Evolutionary conservation across 2,329 filamentous ascomycete genomes (phyloP).

Genomic region (Coniella lustricola): DNA sequence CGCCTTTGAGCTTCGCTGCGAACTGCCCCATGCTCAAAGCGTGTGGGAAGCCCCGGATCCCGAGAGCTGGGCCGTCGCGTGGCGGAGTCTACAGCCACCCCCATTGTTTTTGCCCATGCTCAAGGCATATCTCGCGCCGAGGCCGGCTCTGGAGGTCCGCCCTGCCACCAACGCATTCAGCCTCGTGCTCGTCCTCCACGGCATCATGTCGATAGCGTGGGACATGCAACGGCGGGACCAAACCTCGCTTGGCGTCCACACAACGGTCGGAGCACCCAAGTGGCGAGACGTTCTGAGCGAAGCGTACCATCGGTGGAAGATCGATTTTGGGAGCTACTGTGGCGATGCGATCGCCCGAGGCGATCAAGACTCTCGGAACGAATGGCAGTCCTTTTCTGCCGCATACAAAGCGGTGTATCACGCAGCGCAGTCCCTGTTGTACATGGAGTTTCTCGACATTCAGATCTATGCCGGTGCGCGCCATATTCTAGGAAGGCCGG

Average conservation of each 20-base stretch:
- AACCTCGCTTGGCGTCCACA: slow-evolving; percentile 44
- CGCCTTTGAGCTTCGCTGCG: slow-evolving; percentile 52
- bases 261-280: slow-evolving; percentile 15
- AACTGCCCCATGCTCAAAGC: slow-evolving; percentile 46
- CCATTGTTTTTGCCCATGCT: slow-evolving; percentile 41
- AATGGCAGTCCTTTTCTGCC: slow-evolving; percentile 40
- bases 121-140: slow-evolving; percentile 48
- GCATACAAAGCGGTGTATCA: slow-evolving; percentile 52
- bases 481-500: slow-evolving; percentile 51
- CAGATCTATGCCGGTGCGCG: slow-evolving; percentile 55
- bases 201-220: slow-evolving; percentile 56
- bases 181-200: slow-evolving; percentile 49
- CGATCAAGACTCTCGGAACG: slow-evolving; percentile 18
- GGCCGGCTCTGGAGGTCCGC: slow-evolving; percentile 26
- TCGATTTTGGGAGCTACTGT: slow-evolving; percentile 48
- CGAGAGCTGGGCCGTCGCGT: slow-evolving; percentile 26
- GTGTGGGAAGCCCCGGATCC: slow-evolving; percentile 52
- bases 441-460: slow-evolving; percentile 53
- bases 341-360: slow-evolving; percentile 21
- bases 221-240: slow-evolving; percentile 57
- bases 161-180: slow-evolving; percentile 43
- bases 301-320: slow-evolving; percentile 52
- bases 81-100: neutral
- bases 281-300: slow-evolving; percentile 46
- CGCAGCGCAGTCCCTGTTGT: slow-evolving; percentile 47